Conservation (phyloP, 768 basidiomycete genomes). For the Saitozyma sp. region DNA sequence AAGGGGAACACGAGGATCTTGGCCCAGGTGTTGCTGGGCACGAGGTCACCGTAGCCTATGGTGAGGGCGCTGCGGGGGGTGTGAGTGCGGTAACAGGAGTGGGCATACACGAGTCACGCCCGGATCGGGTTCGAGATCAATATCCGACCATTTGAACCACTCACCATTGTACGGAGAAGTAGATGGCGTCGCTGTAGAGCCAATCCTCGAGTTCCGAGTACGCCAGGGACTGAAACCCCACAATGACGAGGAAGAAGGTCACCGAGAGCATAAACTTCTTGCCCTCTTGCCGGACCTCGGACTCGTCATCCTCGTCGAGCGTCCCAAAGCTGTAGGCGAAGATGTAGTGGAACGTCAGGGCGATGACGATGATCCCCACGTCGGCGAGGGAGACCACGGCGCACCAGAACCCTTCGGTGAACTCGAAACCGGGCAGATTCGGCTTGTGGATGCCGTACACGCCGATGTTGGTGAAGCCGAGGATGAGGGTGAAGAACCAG, state of each 20-base stretch:
- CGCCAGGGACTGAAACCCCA: conserved; percentile 49
- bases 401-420: conserved; percentile 42
- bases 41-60: conserved; percentile 39
- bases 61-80: conserved; percentile 20
- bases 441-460: conserved; percentile 33
- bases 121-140: too few species aligned
- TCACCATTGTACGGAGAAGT: conserved; percentile 8
- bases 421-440: conserved; percentile 30
- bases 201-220: conserved; percentile 51
- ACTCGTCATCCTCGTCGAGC: background rate
- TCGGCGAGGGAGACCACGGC: conserved; percentile 35
- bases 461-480: conserved; percentile 47
- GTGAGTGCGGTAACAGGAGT: too few species aligned
- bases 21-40: conserved; percentile 29
- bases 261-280: conserved; percentile 45
- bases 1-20: conserved; percentile 47
- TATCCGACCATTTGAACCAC: too few species aligned
- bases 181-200: conserved; percentile 40
- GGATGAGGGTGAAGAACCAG: conserved; percentile 51
- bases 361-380: conserved; percentile 37
- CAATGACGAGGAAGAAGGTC: conserved; percentile 34
- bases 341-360: conserved; percentile 38
- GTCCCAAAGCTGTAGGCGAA: conserved; percentile 19
- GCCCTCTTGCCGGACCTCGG: conserved; percentile 27
- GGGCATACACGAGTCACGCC: too few species aligned